Evolutionary conservation across 192 early-diverging fungal genomes (phyloP).

Genomic region (Linnemannia exigua): DNA sequence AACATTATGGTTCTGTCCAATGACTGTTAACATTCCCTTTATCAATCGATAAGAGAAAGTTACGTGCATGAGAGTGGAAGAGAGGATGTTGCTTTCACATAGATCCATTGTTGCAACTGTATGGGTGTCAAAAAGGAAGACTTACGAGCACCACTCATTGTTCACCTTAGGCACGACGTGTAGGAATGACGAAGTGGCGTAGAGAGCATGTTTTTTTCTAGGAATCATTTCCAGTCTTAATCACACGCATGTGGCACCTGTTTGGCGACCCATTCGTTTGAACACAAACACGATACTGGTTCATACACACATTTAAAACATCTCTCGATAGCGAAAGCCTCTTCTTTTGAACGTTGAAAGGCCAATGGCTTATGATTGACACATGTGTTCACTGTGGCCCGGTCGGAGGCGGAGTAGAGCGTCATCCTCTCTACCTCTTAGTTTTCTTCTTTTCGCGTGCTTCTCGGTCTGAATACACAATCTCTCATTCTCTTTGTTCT

Average conservation of each 20-base stretch:
- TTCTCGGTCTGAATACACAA: background rate
- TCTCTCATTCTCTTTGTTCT: background rate
- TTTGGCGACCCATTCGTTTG: background rate
- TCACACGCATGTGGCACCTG: background rate
- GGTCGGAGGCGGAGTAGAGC: constrained; percentile 3
- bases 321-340: too few relatives aligned
- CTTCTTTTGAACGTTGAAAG: background rate
- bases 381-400: background rate
- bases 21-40: background rate
- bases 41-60: too few relatives aligned
- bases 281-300: background rate
- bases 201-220: background rate
- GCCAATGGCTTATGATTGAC: background rate
- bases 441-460: background rate
- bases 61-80: too few relatives aligned
- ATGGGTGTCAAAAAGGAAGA: too few relatives aligned
- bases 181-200: background rate
- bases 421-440: background rate
- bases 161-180: background rate
- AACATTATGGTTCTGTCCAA: background rate
- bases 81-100: too few relatives aligned
- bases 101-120: too few relatives aligned
- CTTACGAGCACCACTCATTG: too few relatives aligned
- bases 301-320: too few relatives aligned
- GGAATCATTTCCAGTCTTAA: background rate